phyloP scores from a whole-genome alignment of 2,329 filamentous ascomycete species.

The Penicillium decumbens region DNA sequence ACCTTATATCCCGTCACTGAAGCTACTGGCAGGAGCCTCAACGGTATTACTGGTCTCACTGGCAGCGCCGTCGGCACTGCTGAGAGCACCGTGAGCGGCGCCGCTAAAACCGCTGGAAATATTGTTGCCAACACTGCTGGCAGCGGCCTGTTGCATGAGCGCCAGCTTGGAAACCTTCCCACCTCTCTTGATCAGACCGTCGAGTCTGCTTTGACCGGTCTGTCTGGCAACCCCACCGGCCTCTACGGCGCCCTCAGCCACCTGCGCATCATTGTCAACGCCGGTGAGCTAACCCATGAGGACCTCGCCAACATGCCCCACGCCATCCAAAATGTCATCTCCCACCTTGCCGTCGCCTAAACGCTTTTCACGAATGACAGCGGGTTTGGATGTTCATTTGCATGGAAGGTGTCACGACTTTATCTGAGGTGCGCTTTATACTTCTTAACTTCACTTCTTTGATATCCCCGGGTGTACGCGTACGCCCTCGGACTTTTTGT shows the following conservation, averaged over 20 bases:
- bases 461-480: background rate
- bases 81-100: slow-evolving; percentile 6
- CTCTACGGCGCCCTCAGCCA: slow-evolving; percentile 16
- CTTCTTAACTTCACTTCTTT: slow-evolving; percentile 1
- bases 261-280: slow-evolving; percentile 4
- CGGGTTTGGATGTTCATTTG: background rate
- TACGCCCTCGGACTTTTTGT: background rate
- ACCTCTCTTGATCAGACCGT: slow-evolving; percentile 6
- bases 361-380: background rate
- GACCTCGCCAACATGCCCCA: slow-evolving; percentile 13
- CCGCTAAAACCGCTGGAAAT: background rate
- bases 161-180: slow-evolving; percentile 7
- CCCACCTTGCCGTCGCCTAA: slow-evolving; percentile 13
- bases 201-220: slow-evolving; percentile 4
- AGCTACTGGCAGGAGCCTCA: slow-evolving; percentile 9
- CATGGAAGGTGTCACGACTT: slow-evolving; percentile 14
- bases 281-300: slow-evolving; percentile 10
- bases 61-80: slow-evolving; percentile 15
- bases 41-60: slow-evolving; percentile 12
- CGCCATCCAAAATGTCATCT: slow-evolving; percentile 13
- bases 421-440: background rate
- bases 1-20: slow-evolving; percentile 5
- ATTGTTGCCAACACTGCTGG: background rate
- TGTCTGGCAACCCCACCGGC: slow-evolving; percentile 17
- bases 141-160: background rate